Evolutionary conservation across 1,284 basidiomycete genomes (phyloP).

Genomic region (Pseudozyma pruni): DNA sequence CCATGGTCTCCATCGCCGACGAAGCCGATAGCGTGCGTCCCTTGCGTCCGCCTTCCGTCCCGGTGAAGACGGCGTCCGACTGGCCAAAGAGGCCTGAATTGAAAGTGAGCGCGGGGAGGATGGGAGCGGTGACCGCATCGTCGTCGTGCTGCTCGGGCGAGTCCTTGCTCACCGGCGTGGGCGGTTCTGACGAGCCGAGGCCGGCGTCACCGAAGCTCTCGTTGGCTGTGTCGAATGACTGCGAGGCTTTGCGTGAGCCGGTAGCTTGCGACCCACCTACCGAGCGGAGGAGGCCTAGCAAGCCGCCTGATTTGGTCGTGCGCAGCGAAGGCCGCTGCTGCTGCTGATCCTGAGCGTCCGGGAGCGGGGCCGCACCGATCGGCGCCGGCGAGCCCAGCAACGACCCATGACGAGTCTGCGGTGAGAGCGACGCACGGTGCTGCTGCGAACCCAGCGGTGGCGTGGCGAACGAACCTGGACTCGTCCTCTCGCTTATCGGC

Average conservation of each 20-base stretch:
- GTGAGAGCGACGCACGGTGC: constrained; percentile 19
- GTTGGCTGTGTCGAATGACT: constrained; percentile 29
- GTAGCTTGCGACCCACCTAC: constrained; percentile 30
- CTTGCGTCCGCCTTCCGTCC: background rate
- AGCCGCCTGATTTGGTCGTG: constrained; percentile 18
- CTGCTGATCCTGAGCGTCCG: background rate
- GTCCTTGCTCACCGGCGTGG: constrained; percentile 50
- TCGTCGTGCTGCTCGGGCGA: constrained; percentile 22
- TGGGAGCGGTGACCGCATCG: constrained; percentile 11
- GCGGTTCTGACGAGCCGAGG: constrained; percentile 24
- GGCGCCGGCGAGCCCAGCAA: constrained; percentile 43
- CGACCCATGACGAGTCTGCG: constrained; percentile 12
- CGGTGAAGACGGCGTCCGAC: constrained; percentile 20
- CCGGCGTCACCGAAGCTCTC: constrained; percentile 22
- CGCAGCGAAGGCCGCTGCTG: constrained; percentile 10
- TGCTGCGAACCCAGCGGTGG: constrained; percentile 32
- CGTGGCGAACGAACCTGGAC: constrained; percentile 25
- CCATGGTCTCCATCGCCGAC: constrained; percentile 20
- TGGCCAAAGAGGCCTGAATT: constrained; percentile 48
- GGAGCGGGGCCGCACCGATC: constrained; percentile 14
- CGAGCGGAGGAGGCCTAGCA: constrained; percentile 38
- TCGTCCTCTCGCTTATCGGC: constrained; percentile 10
- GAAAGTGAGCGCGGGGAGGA: constrained; percentile 43
- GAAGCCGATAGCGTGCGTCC: no score
- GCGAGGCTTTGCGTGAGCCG: constrained; percentile 30